phyloP scores from a whole-genome alignment of 345 rosid species.

The Lenwebbia sp. region DNA sequence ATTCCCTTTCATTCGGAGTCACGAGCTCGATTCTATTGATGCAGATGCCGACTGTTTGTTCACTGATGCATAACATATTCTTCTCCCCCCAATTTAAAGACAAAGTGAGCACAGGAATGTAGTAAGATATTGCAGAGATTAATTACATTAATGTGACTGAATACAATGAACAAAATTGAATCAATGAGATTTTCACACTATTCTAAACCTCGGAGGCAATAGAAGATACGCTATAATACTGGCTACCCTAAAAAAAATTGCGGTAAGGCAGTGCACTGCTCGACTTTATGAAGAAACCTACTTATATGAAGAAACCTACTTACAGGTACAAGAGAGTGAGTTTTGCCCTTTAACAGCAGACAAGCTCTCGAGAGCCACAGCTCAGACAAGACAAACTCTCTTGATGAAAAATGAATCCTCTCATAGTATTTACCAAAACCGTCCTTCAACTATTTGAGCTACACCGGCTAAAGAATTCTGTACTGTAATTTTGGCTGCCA shows the following conservation, averaged over 20 bases:
- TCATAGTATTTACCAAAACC: constrained; percentile 15
- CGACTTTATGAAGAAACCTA: not conserved
- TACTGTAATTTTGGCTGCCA: constrained; percentile 71
- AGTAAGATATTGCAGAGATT: not conserved
- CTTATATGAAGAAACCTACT: not conserved
- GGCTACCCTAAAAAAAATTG: not conserved
- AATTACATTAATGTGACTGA: not conserved
- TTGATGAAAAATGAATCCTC: constrained; percentile 6
- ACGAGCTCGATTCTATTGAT: not conserved
- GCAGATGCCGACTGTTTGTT: not conserved
- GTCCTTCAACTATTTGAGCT: constrained; percentile 20
- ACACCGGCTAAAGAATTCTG: constrained; percentile 45
- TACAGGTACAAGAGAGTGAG: not conserved
- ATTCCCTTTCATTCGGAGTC: not conserved
- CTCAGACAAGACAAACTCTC: not conserved
- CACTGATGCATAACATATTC: not conserved
- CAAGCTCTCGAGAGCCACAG: not conserved
- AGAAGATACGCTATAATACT: not conserved
- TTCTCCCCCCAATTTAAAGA: not conserved
- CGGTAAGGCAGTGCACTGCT: not conserved
- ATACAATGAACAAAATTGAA: not conserved
- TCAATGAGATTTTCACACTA: not conserved
- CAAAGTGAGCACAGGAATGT: no score
- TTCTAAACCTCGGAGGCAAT: not conserved
- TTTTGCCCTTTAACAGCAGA: not conserved